Conservation (phyloP, 2,329 filamentous ascomycete genomes). For the Aspergillus fijiensis region DNA sequence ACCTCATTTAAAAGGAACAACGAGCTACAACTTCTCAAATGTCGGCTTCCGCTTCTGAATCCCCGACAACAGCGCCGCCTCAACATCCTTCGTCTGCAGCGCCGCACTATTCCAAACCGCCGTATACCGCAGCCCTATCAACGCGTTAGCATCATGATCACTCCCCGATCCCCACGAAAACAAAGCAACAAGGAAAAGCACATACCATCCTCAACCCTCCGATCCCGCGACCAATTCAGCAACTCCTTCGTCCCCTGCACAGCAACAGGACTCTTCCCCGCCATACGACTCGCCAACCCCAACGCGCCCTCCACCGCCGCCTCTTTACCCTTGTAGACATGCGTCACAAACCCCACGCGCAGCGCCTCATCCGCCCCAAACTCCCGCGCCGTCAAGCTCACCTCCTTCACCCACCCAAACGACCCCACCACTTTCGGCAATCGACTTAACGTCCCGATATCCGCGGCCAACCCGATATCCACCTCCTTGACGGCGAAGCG, state of each 20-base stretch:
- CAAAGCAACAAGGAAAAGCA: no score
- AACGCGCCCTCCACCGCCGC: constrained; percentile 63
- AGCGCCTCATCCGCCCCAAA: constrained; percentile 48
- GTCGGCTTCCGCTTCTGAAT: constrained; percentile 75
- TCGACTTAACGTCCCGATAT: constrained; percentile 49
- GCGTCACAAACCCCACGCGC: constrained; percentile 46
- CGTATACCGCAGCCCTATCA: constrained; percentile 72
- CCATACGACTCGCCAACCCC: constrained; percentile 64
- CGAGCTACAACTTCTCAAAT: constrained; percentile 74
- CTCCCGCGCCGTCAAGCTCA: constrained; percentile 44
- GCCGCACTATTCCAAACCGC: constrained; percentile 83
- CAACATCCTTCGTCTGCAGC: constrained; percentile 76
- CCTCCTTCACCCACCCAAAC: constrained; percentile 51
- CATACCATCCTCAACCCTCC: constrained; percentile 70
- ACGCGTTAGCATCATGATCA: not conserved
- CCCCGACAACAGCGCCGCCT: constrained; percentile 70
- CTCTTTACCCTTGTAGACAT: constrained; percentile 52
- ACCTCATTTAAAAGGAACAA: no score
- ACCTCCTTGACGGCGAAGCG: constrained; percentile 50
- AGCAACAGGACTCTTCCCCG: constrained; percentile 81
- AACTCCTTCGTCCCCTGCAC: constrained; percentile 86
- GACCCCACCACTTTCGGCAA: constrained; percentile 49
- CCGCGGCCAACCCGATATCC: constrained; percentile 51
- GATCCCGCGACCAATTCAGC: constrained; percentile 77
- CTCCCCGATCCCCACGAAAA: no score